These are phyloP conservation scores for Karstenula rhodostoma DNA, from an alignment of 2,329 filamentous ascomycete species.

Conservation along the genomic window DNA sequence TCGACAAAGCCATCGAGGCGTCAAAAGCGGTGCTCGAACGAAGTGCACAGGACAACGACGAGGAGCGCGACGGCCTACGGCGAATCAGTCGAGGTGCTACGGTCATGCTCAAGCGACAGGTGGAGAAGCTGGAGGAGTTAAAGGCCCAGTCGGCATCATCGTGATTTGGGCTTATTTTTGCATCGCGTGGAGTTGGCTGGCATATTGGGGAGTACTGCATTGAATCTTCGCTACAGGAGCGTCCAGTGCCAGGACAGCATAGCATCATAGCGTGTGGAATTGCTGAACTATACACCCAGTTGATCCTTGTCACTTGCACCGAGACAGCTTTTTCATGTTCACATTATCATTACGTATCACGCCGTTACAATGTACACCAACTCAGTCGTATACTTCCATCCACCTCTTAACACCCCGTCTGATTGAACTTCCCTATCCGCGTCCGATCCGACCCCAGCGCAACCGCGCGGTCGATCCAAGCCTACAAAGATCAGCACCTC, in stretches of 20 bases:
- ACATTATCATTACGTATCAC: neutral
- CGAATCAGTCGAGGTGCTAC: conserved; percentile 59
- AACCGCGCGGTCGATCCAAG: conserved; percentile 9
- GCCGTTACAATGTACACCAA: neutral
- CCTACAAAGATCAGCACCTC: neutral
- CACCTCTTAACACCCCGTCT: neutral
- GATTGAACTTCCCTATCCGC: conserved; percentile 5
- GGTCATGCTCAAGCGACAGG: conserved; percentile 51
- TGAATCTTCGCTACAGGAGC: no score
- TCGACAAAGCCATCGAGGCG: conserved; percentile 55
- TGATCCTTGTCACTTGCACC: no score
- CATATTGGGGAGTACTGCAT: no score
- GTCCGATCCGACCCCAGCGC: conserved; percentile 1
- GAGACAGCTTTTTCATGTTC: no score
- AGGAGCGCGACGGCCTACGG: conserved; percentile 54
- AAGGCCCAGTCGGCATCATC: conserved; percentile 52
- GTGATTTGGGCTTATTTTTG: neutral
- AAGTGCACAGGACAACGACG: conserved; percentile 41
- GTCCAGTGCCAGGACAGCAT: no score
- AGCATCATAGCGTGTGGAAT: no score
- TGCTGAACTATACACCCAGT: no score
- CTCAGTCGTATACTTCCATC: neutral
- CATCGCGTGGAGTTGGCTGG: conserved; percentile 8
- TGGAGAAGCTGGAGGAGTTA: conserved; percentile 48
- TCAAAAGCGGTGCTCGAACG: conserved; percentile 52